Evolutionary conservation across 179 eudicot genomes (phyloP).

Genomic region (Camellia oleifera): DNA sequence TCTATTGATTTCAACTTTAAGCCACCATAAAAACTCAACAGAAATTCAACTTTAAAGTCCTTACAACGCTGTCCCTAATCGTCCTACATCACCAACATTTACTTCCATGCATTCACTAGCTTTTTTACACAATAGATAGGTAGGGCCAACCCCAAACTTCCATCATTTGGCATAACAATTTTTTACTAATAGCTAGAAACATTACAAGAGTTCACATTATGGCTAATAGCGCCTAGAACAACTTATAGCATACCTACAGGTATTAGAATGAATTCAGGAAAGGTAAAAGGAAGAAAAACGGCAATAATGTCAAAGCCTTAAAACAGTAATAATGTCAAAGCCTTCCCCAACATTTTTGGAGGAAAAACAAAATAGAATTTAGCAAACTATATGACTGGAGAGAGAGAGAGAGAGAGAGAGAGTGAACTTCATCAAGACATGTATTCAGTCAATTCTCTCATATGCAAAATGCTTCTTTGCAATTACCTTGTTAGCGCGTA

Average conservation of each 20-base stretch:
- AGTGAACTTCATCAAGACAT: background rate
- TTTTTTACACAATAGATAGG: background rate
- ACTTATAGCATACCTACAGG: background rate
- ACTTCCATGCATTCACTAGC: too few species aligned
- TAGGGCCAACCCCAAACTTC: background rate
- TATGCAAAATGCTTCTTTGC: background rate
- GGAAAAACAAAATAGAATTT: background rate
- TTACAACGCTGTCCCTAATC: too few species aligned
- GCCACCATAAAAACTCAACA: too few species aligned
- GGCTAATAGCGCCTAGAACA: background rate
- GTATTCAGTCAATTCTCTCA: background rate
- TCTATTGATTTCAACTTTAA: too few species aligned
- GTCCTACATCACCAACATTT: too few species aligned
- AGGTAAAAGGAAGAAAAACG: background rate
- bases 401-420: background rate
- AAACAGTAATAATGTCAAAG: background rate
- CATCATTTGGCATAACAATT: background rate
- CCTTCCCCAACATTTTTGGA: background rate
- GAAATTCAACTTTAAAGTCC: too few species aligned
- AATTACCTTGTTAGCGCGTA: constrained; percentile 83
- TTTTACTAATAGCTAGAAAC: background rate
- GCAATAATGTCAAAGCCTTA: background rate
- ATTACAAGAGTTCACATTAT: background rate
- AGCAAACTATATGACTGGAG: background rate
- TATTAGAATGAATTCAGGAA: background rate